These are phyloP conservation scores for Epithemia pelagica DNA, from an alignment of 108 stramenopile genomes.

Conservation along the genomic window DNA sequence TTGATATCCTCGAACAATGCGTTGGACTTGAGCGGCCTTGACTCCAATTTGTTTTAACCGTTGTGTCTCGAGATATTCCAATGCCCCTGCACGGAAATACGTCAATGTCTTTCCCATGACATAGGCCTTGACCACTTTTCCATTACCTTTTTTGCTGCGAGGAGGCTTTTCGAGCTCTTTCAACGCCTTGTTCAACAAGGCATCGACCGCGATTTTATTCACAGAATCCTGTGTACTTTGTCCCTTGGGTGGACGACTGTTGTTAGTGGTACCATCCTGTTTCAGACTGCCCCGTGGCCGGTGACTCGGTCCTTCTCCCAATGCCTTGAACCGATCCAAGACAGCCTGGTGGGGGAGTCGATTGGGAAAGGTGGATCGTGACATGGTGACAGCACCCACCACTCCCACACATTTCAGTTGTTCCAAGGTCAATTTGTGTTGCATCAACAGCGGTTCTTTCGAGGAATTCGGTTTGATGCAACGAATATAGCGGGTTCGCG, in stretches of 20 bases:
- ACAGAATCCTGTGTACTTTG: neutral
- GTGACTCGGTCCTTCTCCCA: constrained; percentile 5
- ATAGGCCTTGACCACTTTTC: constrained; percentile 35
- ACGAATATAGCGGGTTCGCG: constrained; percentile 81
- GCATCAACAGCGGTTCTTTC: constrained; percentile 71
- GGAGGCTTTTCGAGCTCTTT: constrained; percentile 5
- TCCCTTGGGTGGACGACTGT: constrained; percentile 16
- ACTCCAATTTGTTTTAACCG: constrained; percentile 53
- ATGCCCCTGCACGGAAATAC: constrained; percentile 83
- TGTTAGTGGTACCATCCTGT: too few species aligned
- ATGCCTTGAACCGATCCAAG: constrained; percentile 58
- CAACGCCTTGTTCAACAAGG: constrained; percentile 11
- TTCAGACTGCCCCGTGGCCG: too few species aligned
- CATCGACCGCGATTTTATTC: neutral
- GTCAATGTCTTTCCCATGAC: constrained; percentile 77
- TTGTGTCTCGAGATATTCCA: constrained; percentile 76
- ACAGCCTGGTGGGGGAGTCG: constrained; percentile 80
- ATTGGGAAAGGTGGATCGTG: constrained; percentile 94
- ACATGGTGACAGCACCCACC: constrained; percentile 87
- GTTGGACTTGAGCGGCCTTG: constrained; percentile 54
- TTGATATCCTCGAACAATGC: constrained; percentile 37
- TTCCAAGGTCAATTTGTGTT: constrained; percentile 74
- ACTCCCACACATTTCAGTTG: constrained; percentile 96
- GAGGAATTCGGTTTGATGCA: constrained; percentile 85
- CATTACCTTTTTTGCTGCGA: constrained; percentile 6